Evolutionary conservation across 1,284 basidiomycete species (phyloP).

Genomic region (Naganishia albida): DNA sequence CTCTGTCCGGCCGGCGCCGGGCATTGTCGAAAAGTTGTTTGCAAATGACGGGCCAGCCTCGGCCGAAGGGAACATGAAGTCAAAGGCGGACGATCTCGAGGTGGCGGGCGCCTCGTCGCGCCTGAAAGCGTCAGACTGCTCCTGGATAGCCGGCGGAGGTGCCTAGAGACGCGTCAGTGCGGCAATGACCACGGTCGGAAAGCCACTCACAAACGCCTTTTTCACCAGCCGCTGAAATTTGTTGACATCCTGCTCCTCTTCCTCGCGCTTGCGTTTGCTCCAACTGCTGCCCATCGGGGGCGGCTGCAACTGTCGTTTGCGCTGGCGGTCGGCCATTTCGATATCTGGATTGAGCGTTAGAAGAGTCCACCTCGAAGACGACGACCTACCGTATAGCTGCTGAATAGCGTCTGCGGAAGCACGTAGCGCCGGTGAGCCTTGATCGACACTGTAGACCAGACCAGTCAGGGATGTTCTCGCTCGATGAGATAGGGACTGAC

Average conservation of each 20-base stretch:
- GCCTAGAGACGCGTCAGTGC: not conserved
- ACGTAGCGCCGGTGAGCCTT: conserved; percentile 14
- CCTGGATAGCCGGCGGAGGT: not conserved
- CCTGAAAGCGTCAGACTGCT: no score
- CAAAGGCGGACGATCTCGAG: not conserved
- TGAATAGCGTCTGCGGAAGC: conserved; percentile 24
- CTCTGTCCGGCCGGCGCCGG: no score
- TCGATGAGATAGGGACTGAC: not conserved
- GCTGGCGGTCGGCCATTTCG: conserved; percentile 22
- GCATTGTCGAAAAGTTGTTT: no score
- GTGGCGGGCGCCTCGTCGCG: not conserved
- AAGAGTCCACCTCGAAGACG: not conserved
- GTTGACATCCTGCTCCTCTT: conserved; percentile 17
- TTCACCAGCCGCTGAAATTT: conserved; percentile 27
- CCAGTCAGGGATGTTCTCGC: not conserved
- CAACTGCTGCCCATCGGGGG: conserved; percentile 23
- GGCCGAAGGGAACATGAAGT: not conserved
- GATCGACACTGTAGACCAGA: conserved; percentile 7
- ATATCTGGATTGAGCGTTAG: conserved; percentile 3
- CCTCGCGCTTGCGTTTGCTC: conserved; percentile 21
- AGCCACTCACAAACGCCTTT: conserved; percentile 19
- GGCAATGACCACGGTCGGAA: no score
- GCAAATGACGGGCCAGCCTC: not conserved
- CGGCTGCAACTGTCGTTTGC: conserved; percentile 17
- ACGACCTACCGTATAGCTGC: conserved; percentile 19